Base-by-base conservation (phyloP, 2,329 filamentous ascomycete species). In the Nigrospora sphaerica region DNA sequence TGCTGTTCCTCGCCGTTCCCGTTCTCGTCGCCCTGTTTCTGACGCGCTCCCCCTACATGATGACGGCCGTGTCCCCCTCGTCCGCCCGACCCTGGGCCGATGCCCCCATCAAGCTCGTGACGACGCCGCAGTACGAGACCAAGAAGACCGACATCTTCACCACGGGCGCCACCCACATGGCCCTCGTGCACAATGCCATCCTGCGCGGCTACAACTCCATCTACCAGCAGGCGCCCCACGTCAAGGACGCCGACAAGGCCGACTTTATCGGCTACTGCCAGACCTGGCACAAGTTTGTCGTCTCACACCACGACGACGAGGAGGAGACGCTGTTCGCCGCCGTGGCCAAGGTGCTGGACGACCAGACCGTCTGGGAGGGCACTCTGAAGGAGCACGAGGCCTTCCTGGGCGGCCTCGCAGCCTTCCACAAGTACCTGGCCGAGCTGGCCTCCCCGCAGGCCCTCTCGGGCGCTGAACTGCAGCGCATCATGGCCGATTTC, bases 141-240 rank as follows among this genome's bases (percentile, higher is more conserved):
- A 70, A 73, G 49, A 75, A 75, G 73, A 74, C 73, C 34, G 77
- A 82, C 55, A 67, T 80, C 52, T 82, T 81, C 61, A 79, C 75
- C 1, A 71, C 69, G 0, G 76, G 75, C 18, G 78, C 80, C 0
- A 79, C 77, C 14, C 75, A 83, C 61, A 83, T 82, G 79, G 70
- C 72, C 3, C 61, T 82, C 44, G 65, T 81, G 42, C 79, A 84
- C 68, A 84, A 84, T 55, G 67, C 74, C 46, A 76, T 84, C 55
- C 74, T 83, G 51, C 77, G 80, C 37, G 77, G 78, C 45, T 81
- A 78, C 67, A 84, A 85, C 62, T 75, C 72, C 55, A 81, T 85
- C 57, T 81, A 77, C 58, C 71, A 75, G 36, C 80, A 83, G 59
- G 78, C 77, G 1, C 70, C 72, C 12, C 66, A 75, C 53, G 61